Conservation (phyloP, 345 rosid genomes). For the Hibiscus trionum region DNA sequence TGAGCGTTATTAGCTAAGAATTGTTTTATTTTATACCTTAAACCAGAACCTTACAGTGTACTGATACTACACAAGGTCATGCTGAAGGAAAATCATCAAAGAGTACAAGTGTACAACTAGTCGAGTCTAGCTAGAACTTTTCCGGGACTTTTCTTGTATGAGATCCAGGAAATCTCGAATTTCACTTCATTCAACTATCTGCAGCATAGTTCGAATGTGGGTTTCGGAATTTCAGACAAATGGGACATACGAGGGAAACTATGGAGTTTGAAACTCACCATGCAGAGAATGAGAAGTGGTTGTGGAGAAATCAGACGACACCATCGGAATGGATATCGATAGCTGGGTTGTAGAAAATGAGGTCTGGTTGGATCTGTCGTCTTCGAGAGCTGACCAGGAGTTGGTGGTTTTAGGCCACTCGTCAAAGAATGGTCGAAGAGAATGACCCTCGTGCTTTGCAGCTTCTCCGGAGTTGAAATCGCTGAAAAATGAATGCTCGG, state of each 20-base stretch:
- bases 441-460: conserved; percentile 29
- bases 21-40: not conserved
- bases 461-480: conserved; percentile 23
- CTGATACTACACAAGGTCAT: not conserved
- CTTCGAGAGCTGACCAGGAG: conserved; percentile 41
- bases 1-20: not conserved
- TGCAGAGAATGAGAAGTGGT: conserved; percentile 34
- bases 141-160: not conserved
- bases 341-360: conserved; percentile 47
- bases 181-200: conserved; percentile 12
- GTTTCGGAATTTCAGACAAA: not conserved
- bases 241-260: not conserved
- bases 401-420: conserved; percentile 45
- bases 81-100: not conserved
- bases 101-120: not conserved
- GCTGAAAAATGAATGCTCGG: conserved; percentile 25
- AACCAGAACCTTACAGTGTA: conserved; percentile 7
- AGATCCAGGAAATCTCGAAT: not conserved
- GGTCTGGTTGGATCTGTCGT: conserved; percentile 33
- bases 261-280: conserved; percentile 19
- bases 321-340: conserved; percentile 46
- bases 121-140: not conserved
- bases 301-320: conserved; percentile 32
- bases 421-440: conserved; percentile 48
- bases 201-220: conserved; percentile 9